Conservation (phyloP, 306 rosid genomes). For the Rubus idaeus region DNA sequence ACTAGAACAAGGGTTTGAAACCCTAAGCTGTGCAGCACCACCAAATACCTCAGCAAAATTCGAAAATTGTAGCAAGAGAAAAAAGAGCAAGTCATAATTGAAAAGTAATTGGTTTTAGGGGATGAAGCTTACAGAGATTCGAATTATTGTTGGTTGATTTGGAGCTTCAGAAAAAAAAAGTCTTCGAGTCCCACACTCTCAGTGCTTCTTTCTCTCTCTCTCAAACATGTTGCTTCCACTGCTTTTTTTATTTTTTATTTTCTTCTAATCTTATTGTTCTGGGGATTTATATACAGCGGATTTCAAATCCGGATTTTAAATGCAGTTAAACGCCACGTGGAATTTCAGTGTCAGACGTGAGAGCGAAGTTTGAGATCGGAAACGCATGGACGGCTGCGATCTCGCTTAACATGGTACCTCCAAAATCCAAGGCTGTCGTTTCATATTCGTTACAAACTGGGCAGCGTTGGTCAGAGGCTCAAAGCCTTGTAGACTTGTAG, state of each 20-base stretch:
- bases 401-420: neutral
- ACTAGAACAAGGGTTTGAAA: constrained; percentile 16
- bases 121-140: constrained; percentile 47
- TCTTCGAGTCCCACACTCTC: constrained; percentile 43
- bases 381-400: constrained; percentile 36
- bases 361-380: constrained; percentile 7
- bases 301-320: constrained; percentile 80
- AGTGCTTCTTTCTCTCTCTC: constrained; percentile 23
- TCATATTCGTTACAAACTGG: neutral
- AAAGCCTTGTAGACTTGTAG: too few species aligned
- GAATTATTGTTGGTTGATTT: constrained; percentile 21
- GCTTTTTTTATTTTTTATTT: neutral
- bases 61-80: neutral
- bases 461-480: too few species aligned
- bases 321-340: constrained; percentile 58
- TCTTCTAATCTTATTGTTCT: constrained; percentile 7
- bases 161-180: constrained; percentile 29
- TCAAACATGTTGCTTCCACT: constrained; percentile 11
- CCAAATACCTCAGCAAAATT: constrained; percentile 14
- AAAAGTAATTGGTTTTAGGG: constrained; percentile 2
- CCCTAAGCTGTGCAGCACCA: constrained; percentile 46
- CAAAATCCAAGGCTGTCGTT: constrained; percentile 32
- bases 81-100: neutral
- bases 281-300: constrained; percentile 47
- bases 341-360: constrained; percentile 32